Percentiles rank a stretch among this genome's conserved stretches.
phyloP scores from a whole-genome alignment of 805 yeast genomes.

The Starmerella floris region DNA sequence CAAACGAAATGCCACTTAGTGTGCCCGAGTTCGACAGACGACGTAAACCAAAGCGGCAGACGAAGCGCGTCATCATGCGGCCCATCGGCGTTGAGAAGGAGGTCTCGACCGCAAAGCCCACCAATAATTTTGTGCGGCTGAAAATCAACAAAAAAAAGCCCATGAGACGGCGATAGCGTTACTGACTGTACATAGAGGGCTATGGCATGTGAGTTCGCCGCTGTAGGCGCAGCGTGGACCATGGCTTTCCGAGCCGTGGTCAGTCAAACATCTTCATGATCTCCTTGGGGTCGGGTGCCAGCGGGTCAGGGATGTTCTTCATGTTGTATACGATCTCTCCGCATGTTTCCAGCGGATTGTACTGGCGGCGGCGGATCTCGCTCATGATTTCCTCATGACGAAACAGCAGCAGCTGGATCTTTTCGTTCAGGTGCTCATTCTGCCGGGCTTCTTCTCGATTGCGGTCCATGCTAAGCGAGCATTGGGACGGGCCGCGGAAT shows the following conservation, averaged over 20 bases:
- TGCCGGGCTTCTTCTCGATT: neutral
- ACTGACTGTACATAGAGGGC: neutral
- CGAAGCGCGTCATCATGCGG: slow-evolving; percentile 14
- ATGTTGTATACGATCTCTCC: neutral
- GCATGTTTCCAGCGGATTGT: slow-evolving; percentile 3
- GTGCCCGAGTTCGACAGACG: neutral
- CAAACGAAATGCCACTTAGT: neutral
- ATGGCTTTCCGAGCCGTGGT: too few species aligned
- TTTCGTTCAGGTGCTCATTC: neutral
- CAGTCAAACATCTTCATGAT: too few species aligned
- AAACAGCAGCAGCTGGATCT: neutral
- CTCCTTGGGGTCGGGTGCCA: slow-evolving; percentile 6
- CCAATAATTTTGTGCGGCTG: slow-evolving; percentile 15
- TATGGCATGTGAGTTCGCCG: too few species aligned
- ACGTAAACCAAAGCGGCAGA: slow-evolving; percentile 17
- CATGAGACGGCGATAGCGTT: neutral
- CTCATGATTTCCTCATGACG: slow-evolving; percentile 3
- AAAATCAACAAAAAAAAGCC: slow-evolving; percentile 11
- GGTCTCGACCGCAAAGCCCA: slow-evolving; percentile 12
- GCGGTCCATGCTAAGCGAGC: too few species aligned
- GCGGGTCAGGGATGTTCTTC: slow-evolving; percentile 4
- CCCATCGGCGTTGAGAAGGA: slow-evolving; percentile 7
- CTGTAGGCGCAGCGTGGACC: too few species aligned
- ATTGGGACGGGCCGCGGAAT: too few species aligned
- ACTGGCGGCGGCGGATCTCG: slow-evolving; percentile 6